phyloP scores from a whole-genome alignment of 306 rosid genomes.

The Corylus americana region DNA sequence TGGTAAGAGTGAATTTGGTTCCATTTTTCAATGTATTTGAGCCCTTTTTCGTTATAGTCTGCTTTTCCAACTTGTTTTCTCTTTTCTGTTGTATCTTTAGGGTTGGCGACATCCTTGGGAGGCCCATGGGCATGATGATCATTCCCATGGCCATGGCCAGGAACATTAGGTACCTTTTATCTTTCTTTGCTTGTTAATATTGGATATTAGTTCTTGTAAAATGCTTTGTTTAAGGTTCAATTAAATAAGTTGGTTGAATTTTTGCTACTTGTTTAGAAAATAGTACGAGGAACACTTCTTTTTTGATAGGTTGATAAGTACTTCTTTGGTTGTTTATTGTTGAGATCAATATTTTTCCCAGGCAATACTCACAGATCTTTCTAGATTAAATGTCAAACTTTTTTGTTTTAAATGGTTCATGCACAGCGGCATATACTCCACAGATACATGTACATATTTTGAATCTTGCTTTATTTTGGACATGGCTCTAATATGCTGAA shows the following conservation, averaged over 20 bases:
- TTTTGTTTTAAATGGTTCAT: background rate
- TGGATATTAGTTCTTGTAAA: background rate
- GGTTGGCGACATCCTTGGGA: conserved; percentile 99
- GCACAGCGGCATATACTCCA: background rate
- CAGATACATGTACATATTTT: background rate
- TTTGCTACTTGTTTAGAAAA: background rate
- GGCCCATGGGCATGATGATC: conserved; percentile 64
- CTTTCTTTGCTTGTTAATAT: background rate
- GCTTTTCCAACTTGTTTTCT: background rate
- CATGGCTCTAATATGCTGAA: background rate
- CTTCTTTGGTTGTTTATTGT: background rate
- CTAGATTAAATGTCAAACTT: background rate
- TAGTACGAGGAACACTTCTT: background rate
- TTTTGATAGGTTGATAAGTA: background rate
- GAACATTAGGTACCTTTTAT: conserved; percentile 49
- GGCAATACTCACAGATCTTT: background rate
- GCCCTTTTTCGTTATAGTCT: background rate
- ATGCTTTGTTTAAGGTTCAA: background rate
- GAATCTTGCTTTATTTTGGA: background rate
- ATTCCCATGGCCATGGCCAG: conserved; percentile 43
- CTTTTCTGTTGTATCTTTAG: conserved; percentile 33
- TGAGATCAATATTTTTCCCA: background rate
- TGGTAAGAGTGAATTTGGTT: conserved; percentile 47
- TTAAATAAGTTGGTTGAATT: background rate
- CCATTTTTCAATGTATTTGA: background rate